Evolutionary conservation across 2,329 filamentous ascomycete species (phyloP).

Genomic region (Hypoxylon sp.): DNA sequence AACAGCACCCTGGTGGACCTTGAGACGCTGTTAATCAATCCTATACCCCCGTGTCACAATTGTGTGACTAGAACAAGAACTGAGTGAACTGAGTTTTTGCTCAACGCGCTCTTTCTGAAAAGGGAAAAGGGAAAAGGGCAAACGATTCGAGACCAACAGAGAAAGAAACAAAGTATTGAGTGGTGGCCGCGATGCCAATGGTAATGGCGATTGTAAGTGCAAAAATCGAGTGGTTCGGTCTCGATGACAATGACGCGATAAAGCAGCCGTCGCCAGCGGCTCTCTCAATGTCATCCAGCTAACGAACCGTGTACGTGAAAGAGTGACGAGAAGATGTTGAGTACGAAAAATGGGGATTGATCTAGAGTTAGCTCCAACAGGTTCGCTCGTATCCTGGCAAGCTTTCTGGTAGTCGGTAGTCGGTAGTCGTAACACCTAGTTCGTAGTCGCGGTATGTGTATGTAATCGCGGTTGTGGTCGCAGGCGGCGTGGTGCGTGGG

Average conservation of each 20-base stretch:
- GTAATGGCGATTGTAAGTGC: slow-evolving; percentile 6
- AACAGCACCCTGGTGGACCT: slow-evolving; percentile 37
- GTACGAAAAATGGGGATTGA: slow-evolving; percentile 21
- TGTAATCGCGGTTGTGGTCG: background rate
- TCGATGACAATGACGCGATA: slow-evolving; percentile 17
- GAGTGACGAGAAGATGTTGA: slow-evolving; percentile 28
- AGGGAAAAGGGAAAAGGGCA: slow-evolving; percentile 6
- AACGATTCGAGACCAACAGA: slow-evolving; percentile 13
- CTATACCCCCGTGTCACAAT: slow-evolving; percentile 18
- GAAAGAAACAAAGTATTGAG: slow-evolving; percentile 1
- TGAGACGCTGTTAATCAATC: slow-evolving; percentile 35
- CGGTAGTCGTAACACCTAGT: background rate
- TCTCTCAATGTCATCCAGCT: slow-evolving; percentile 32
- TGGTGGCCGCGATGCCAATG: slow-evolving; percentile 7
- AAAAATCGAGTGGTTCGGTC: background rate
- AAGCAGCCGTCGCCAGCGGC: slow-evolving; percentile 35
- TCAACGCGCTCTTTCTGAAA: slow-evolving; percentile 11
- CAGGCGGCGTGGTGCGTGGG: too few relatives aligned
- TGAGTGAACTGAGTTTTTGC: slow-evolving; percentile 8
- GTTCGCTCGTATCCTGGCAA: slow-evolving; percentile 21
- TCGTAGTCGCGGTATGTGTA: background rate
- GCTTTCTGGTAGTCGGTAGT: slow-evolving; percentile 1
- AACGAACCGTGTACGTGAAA: slow-evolving; percentile 15
- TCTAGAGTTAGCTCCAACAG: slow-evolving; percentile 26
- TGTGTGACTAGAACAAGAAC: slow-evolving; percentile 22